Evolutionary conservation across 179 eudicot genomes (phyloP), one percentile per base, ranked within the genome.

Genomic region (Silene vulgaris): DNA sequence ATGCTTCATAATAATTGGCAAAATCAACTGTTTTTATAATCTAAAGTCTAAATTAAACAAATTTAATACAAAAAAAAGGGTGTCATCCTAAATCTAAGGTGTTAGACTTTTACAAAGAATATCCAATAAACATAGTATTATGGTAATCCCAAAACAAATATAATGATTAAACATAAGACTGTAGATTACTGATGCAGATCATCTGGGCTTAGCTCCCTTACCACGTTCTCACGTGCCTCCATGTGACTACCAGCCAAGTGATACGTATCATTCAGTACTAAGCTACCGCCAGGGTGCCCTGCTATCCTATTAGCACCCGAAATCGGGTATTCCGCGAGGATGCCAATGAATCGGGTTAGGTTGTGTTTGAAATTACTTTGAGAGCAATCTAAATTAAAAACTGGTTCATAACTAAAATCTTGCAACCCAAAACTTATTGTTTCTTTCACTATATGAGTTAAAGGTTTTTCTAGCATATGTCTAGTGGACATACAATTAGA

Each of bases 181-280:
- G 0, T 35, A 7, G 32, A 9, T 19, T 37, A 67, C 2, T 32
- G 79, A 71, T 80, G 73, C 74, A 69, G 35, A 16, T 74, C 71
- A 76, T 73, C 80, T 79, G 72, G 76, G 65, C 77, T 68, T 65
- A 76, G 76, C 82, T 40, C 56, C 40, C 48, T 1, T 11, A 62
- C 17, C 82, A 82, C 82, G 82, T 76, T 81, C 67, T 79, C 82
- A 82, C 82, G 85, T 82, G 80, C 73, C 75, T 1, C 73, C 85
- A 79, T 82, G 83, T 80, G 80, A 73, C 17, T 13, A 11, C 37
- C 56, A 20, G n/a, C 62, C 37, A 71, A 72, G 76, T 79, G 82
- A 73, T 26, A 7, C 43, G 64, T 60, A 79, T 82, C 78, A 75
- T 78, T 77, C 62, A 65, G 73, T 71, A 2, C 16, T 66, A 82